phyloP scores from a whole-genome alignment of 768 basidiomycete species.

The Hypsizygus marmoreus region DNA sequence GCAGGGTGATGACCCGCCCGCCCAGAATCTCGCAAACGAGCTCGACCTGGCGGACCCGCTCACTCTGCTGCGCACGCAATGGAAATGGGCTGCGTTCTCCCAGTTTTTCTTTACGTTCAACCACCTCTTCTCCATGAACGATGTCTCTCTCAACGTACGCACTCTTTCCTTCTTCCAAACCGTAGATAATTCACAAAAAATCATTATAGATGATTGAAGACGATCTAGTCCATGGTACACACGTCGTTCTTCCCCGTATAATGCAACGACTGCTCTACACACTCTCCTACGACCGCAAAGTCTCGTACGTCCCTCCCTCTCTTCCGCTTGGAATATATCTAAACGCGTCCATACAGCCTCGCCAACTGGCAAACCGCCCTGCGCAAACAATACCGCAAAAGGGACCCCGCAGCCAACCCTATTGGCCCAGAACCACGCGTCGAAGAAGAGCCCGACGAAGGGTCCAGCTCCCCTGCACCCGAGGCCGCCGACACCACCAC shows the following conservation, averaged over 20 bases:
- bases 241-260: constrained; percentile 64
- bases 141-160: constrained; percentile 67
- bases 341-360: constrained; percentile 42
- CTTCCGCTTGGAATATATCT: constrained; percentile 4
- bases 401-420: constrained; percentile 70
- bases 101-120: constrained; percentile 90
- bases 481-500: constrained; percentile 22
- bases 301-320: constrained; percentile 16
- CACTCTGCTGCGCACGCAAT: constrained; percentile 66
- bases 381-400: constrained; percentile 75
- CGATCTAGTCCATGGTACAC: constrained; percentile 65
- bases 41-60: constrained; percentile 39
- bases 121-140: constrained; percentile 67
- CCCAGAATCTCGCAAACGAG: constrained; percentile 26
- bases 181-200: constrained; percentile 8
- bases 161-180: constrained; percentile 11
- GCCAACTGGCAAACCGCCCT: constrained; percentile 81
- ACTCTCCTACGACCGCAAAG: constrained; percentile 81
- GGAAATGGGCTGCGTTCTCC: constrained; percentile 92
- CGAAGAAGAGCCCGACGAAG: constrained; percentile 26
- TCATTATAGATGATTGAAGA: constrained; percentile 70
- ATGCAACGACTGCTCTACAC: constrained; percentile 75
- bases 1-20: constrained; percentile 29
- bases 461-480: constrained; percentile 23
- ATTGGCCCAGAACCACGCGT: constrained; percentile 61